Evolutionary conservation across 2,329 filamentous ascomycete species (phyloP), one percentile per base, ranked within the genome.

Genomic region (Chrysoporthe puriensis): DNA sequence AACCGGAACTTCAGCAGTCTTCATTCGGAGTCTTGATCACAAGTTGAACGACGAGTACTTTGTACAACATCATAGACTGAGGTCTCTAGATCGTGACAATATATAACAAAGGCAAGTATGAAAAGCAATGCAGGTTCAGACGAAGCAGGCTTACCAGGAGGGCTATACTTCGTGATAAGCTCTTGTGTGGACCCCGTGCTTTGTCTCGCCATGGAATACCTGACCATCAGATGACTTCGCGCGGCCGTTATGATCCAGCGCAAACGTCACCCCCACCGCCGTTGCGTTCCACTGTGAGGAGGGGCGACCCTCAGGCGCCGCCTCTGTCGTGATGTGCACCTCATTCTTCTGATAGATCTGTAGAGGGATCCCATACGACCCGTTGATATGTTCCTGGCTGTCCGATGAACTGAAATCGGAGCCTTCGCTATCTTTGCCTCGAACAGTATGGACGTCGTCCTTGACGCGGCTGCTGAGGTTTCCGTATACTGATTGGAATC

Each of bases 341-440:
- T 73, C 69, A 32, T 62, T 65, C 13, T 72, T 70, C 60, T 73
- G 67, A 56, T 73, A 73, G 36, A 72, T 73, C 48, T 70, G 70
- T 11, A 73, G 64, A 9, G 71, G 70, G 18, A 73, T 71, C 4
- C 71, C 71, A 63, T 73, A 76, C 1, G 71, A 72, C 40, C 71
- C 66, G 68, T 78, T 79, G 70, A 80, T 77, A 44, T 77, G 73
- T 69, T 81, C 79, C 67, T 79, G 77, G 71, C 79, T 81, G 44
- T 76, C 75, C 2, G 77, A 73, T 3, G 57, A 60, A 21, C 9
- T 44, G 8, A 60, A 43, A 4, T 60, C 57, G 3, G 42, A 40
- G n/a, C 44, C 57, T 4, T 26, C 11, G 18, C 8, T 14, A 21
- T 26, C 14, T 11, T 44, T 26, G n/a, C 42, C 57, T 3, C 57